phyloP scores from a whole-genome alignment of 2,329 filamentous ascomycete species.

The Colletotrichum tabaci region DNA sequence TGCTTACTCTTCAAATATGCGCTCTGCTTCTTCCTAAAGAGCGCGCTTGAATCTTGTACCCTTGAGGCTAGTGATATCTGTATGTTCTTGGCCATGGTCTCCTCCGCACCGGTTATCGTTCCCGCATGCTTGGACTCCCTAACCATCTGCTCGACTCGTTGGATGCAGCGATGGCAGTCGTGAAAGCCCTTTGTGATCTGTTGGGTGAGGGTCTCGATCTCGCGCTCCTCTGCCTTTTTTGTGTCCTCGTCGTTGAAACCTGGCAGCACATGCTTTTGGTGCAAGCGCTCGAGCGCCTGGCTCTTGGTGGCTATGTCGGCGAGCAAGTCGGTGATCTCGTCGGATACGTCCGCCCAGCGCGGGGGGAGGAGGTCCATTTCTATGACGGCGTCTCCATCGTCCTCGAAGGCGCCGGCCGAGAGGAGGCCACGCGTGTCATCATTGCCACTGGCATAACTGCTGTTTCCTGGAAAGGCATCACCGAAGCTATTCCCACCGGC shows the following conservation, averaged over 20 bases:
- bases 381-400: constrained; percentile 94
- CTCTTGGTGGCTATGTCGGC: constrained; percentile 86
- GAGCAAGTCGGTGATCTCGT: constrained; percentile 90
- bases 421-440: constrained; percentile 84
- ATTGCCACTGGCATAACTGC: constrained; percentile 55
- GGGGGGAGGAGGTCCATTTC: constrained; percentile 98
- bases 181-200: constrained; percentile 92
- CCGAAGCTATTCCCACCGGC: constrained; percentile 72
- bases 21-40: constrained; percentile 97
- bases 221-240: constrained; percentile 86
- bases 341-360: constrained; percentile 94
- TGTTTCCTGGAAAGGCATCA: constrained; percentile 68
- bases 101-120: constrained; percentile 84
- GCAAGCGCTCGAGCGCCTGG: constrained; percentile 88
- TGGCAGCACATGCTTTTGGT: constrained; percentile 96
- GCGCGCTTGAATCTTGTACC: constrained; percentile 92
- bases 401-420: constrained; percentile 81
- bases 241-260: constrained; percentile 96
- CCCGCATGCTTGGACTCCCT: constrained; percentile 82
- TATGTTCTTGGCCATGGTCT: constrained; percentile 96
- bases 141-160: constrained; percentile 90
- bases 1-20: constrained; percentile 90
- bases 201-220: constrained; percentile 93
- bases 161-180: constrained; percentile 89
- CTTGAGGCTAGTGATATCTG: constrained; percentile 90